Conservation (phyloP, 768 basidiomycete species). For the Xerocomus potaroensis region DNA sequence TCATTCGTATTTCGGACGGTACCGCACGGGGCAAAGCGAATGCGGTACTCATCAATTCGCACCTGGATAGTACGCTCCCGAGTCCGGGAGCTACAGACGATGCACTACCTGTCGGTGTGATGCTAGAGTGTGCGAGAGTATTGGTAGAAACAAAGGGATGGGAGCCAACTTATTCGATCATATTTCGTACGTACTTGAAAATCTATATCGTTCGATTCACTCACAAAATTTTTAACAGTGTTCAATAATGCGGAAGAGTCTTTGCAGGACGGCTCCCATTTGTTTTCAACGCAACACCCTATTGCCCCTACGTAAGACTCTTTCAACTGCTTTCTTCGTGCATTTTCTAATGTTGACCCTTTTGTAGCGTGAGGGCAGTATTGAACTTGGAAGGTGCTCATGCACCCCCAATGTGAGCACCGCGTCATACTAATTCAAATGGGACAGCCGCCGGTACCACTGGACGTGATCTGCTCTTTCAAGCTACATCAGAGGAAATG, state of each 20-base stretch:
- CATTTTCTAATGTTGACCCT: background rate
- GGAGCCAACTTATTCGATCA: conserved; percentile 70
- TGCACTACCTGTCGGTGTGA: conserved; percentile 81
- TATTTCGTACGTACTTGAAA: conserved; percentile 62
- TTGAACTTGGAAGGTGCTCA: conserved; percentile 82
- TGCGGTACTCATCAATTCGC: conserved; percentile 83
- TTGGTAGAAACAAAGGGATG: conserved; percentile 59
- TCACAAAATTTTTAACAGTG: conserved; percentile 41
- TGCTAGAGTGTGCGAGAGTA: conserved; percentile 86
- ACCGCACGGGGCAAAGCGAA: conserved; percentile 69
- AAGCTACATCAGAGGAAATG: conserved; percentile 95
- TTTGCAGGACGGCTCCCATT: conserved; percentile 90
- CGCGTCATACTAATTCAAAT: conserved; percentile 3
- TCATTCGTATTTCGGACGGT: conserved; percentile 81
- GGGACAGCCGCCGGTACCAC: conserved; percentile 73
- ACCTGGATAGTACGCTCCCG: conserved; percentile 87
- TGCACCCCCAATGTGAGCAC: background rate
- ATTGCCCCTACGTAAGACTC: conserved; percentile 58
- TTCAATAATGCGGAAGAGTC: conserved; percentile 97
- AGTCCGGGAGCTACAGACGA: conserved; percentile 90
- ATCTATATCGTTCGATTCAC: background rate
- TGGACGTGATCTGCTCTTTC: conserved; percentile 89
- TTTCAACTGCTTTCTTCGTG: background rate
- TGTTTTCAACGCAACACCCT: conserved; percentile 89
- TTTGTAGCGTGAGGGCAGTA: conserved; percentile 67